A percentile compares a stretch with the other conserved stretches of the same genome.
Conservation (phyloP, 495 filamentous ascomycete genomes). For the Pyrenopolyporus hunteri region DNA sequence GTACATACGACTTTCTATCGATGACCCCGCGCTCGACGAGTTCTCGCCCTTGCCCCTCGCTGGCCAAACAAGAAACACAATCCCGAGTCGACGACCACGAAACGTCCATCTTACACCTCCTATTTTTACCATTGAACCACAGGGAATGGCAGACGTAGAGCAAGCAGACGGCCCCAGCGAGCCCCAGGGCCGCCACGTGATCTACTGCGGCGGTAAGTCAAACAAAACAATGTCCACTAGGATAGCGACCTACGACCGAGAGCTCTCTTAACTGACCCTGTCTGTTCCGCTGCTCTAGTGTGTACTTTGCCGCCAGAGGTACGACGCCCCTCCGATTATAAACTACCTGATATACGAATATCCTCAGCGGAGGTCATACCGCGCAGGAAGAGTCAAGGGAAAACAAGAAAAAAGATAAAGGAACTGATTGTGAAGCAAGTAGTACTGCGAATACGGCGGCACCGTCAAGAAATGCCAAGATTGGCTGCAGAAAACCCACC, state of each 20-base stretch:
- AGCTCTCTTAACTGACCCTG: conserved; percentile 10
- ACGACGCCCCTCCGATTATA: conserved; percentile 44
- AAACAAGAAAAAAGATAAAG: conserved; percentile 5
- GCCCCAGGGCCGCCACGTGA: conserved; percentile 67
- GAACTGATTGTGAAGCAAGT: conserved; percentile 39
- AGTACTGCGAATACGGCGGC: conserved; percentile 99
- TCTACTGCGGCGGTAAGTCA: conserved; percentile 81
- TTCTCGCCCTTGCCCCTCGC: conserved; percentile 13
- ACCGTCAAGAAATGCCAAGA: conserved; percentile 98
- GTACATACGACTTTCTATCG: neutral
- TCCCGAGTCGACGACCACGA: conserved; percentile 1
- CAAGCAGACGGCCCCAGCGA: conserved; percentile 50
- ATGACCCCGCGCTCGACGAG: conserved; percentile 32
- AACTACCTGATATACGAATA: neutral
- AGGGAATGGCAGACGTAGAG: conserved; percentile 51
- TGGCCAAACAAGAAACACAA: conserved; percentile 2
- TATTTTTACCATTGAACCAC: conserved; percentile 4
- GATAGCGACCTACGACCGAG: neutral
- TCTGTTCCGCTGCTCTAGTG: conserved; percentile 59
- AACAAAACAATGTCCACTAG: conserved; percentile 13
- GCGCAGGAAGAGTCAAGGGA: too few relatives aligned
- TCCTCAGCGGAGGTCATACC: neutral
- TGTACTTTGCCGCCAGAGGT: conserved; percentile 95
- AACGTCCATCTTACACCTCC: conserved; percentile 28
- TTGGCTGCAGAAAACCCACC: conserved; percentile 82